These are phyloP conservation scores for Xylaria castorea DNA, from an alignment of 495 filamentous ascomycete species.

Conservation along the genomic window DNA sequence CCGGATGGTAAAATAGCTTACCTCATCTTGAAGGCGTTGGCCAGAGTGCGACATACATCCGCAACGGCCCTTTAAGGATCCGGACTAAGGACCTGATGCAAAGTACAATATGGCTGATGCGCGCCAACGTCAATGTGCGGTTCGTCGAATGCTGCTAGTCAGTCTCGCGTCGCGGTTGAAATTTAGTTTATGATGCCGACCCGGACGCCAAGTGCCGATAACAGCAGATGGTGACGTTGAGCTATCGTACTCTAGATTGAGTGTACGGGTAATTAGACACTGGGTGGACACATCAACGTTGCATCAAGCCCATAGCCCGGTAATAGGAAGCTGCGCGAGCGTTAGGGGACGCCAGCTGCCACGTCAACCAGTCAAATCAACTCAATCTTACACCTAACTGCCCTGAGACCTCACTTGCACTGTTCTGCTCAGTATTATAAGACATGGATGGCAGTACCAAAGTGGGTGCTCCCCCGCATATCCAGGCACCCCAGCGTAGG, in stretches of 20 bases:
- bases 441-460: not conserved
- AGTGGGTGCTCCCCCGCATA: slow-evolving; percentile 7
- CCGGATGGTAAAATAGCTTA: slow-evolving; percentile 39
- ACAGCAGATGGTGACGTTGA: slow-evolving; percentile 1
- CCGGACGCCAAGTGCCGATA: not conserved
- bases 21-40: slow-evolving; percentile 88
- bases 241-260: not conserved
- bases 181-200: slow-evolving; percentile 8
- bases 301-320: not conserved
- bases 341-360: not conserved
- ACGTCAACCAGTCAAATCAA: not conserved
- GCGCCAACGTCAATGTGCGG: not conserved
- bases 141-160: slow-evolving; percentile 1
- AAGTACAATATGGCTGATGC: not conserved
- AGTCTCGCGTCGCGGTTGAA: slow-evolving; percentile 20
- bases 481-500: not conserved
- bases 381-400: not conserved
- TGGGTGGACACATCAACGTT: not conserved
- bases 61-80: slow-evolving; percentile 34
- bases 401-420: not conserved
- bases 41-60: slow-evolving; percentile 77
- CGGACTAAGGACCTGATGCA: slow-evolving; percentile 25
- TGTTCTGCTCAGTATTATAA: not conserved
- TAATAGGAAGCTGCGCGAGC: no score
- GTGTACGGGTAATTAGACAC: not conserved